These are phyloP conservation scores for Myxozyma neglecta DNA, from an alignment of 805 yeast species.

Conservation along the genomic window DNA sequence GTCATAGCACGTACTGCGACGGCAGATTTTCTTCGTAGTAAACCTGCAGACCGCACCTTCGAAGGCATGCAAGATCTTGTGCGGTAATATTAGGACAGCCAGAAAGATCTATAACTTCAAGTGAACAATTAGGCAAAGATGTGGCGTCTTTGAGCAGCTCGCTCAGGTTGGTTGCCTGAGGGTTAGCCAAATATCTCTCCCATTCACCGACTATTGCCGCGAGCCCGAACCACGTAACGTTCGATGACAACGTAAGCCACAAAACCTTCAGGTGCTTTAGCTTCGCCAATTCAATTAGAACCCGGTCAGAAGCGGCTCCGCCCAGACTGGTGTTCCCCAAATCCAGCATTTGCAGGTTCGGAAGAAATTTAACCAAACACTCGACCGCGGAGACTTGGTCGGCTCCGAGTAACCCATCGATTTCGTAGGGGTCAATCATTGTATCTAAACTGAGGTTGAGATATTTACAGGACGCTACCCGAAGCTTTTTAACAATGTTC, in stretches of 20 bases:
- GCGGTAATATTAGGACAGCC: conserved; percentile 1
- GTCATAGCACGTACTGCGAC: neutral
- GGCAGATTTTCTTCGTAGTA: neutral
- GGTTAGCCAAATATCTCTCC: neutral
- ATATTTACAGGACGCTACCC: neutral
- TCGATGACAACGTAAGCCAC: conserved; percentile 1
- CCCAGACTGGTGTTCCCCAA: neutral
- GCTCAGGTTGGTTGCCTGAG: conserved; percentile 1
- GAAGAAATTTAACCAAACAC: neutral
- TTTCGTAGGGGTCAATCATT: neutral
- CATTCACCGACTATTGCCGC: conserved; percentile 13
- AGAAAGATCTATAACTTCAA: conserved; percentile 4
- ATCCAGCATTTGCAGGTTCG: conserved; percentile 3
- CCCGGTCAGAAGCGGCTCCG: conserved; percentile 10
- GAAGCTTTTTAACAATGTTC: neutral
- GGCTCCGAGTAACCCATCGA: neutral
- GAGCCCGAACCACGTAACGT: conserved; percentile 12
- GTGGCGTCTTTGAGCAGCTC: conserved; percentile 2
- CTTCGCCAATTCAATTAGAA: conserved; percentile 1
- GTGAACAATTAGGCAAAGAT: neutral
- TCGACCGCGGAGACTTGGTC: neutral
- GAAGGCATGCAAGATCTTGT: conserved; percentile 2
- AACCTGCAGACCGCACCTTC: conserved; percentile 10
- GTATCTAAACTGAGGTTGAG: neutral
- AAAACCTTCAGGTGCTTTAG: conserved; percentile 4